A percentile compares a stretch with the other conserved stretches of the same genome.
Conservation (phyloP, 2,329 filamentous ascomycete genomes). For the Ophiosphaerella narmari region DNA sequence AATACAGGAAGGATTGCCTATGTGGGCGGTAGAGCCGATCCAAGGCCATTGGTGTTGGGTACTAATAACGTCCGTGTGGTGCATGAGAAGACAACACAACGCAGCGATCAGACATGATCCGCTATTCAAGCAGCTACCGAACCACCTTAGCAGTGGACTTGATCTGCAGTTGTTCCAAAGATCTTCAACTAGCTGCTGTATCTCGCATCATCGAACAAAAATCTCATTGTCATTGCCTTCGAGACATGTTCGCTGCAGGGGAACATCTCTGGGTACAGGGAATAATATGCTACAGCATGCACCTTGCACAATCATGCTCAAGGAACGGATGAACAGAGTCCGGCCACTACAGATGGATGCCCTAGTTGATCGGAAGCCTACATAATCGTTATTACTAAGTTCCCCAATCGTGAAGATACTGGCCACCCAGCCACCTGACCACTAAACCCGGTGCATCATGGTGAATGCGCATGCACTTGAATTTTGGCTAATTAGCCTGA, state of each 20-base stretch:
- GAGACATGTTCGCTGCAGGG: not conserved
- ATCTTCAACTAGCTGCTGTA: conserved; percentile 12
- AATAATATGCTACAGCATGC: not conserved
- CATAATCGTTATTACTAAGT: not conserved
- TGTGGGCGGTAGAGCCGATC: too few relatives aligned
- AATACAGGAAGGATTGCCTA: too few relatives aligned
- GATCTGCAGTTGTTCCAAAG: conserved; percentile 16
- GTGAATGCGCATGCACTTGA: too few relatives aligned
- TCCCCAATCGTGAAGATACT: not conserved
- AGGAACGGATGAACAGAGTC: not conserved
- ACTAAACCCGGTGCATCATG: not conserved
- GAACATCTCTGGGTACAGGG: not conserved
- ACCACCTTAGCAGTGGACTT: conserved; percentile 20
- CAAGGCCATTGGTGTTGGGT: too few relatives aligned
- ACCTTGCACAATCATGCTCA: too few relatives aligned
- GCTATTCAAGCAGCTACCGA: conserved; percentile 11
- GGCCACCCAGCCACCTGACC: not conserved
- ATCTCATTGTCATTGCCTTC: not conserved
- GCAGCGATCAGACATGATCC: too few relatives aligned
- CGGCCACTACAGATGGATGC: not conserved
- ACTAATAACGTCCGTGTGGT: not conserved
- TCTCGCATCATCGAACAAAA: conserved; percentile 12
- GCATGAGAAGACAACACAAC: not conserved
- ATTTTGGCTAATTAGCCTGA: too few relatives aligned
- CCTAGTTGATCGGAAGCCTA: not conserved